These are phyloP conservation scores for Colletotrichum endophyticum DNA, from an alignment of 2,329 filamentous ascomycete species.

Conservation along the genomic window DNA sequence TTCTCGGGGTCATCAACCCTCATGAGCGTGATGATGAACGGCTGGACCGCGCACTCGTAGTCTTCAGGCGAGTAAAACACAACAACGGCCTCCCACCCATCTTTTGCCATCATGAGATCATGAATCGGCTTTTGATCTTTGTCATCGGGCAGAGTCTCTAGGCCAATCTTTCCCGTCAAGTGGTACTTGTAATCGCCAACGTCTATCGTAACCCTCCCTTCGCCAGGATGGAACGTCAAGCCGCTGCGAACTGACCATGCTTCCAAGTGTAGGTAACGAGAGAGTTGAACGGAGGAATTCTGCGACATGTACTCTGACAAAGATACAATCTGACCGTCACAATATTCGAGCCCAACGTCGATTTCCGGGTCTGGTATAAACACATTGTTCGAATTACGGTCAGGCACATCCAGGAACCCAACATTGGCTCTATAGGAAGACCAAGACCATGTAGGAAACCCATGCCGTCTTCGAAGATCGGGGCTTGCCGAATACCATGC, in stretches of 20 bases:
- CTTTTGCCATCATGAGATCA: neutral
- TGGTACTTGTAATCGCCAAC: neutral
- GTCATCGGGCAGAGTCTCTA: neutral
- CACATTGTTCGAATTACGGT: neutral
- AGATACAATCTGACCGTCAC: neutral
- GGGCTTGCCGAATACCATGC: neutral
- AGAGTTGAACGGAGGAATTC: accelerated
- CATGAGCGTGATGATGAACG: neutral
- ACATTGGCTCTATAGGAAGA: neutral
- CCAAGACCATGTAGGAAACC: neutral
- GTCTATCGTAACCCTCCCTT: neutral
- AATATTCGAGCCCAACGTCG: neutral
- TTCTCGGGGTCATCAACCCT: neutral
- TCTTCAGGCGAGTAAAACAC: neutral
- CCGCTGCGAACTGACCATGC: neutral
- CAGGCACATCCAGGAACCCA: neutral
- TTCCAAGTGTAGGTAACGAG: neutral
- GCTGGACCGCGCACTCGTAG: neutral
- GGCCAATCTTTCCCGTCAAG: neutral
- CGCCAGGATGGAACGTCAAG: neutral
- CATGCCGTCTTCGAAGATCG: neutral
- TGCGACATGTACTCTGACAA: neutral
- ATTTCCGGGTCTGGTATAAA: neutral
- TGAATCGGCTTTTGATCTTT: neutral
- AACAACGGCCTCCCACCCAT: neutral